A percentile compares a stretch with the other conserved stretches of the same genome.
phyloP scores from a whole-genome alignment of 176 grass and related monocot species.

The Oryza coarctata region DNA sequence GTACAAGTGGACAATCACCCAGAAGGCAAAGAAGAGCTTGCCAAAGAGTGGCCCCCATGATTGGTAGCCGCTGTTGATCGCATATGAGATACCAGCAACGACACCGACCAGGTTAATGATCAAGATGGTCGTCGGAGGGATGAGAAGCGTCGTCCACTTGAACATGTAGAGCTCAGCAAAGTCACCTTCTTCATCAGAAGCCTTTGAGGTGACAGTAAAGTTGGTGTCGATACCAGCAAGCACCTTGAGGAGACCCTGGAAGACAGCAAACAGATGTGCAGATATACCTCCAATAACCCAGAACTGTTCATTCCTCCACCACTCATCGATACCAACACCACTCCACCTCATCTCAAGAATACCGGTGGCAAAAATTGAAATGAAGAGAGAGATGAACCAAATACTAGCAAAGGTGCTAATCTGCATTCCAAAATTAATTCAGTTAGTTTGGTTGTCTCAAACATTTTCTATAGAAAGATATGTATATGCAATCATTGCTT shows the following conservation, averaged over 20 bases:
- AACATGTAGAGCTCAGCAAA: slow-evolving; percentile 92
- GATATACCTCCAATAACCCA: slow-evolving; percentile 97
- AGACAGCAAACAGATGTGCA: slow-evolving; percentile 81
- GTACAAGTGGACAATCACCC: slow-evolving; percentile 95
- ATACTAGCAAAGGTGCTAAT: slow-evolving; percentile 94
- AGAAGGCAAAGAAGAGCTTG: slow-evolving; percentile 95
- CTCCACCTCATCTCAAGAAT: slow-evolving; percentile 98
- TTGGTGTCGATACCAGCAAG: slow-evolving; percentile 92
- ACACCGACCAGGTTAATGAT: slow-evolving; percentile 90
- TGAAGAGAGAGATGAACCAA: slow-evolving; percentile 94
- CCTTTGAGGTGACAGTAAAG: slow-evolving; percentile 92
- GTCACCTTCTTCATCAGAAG: slow-evolving; percentile 79
- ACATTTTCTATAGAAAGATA: neutral
- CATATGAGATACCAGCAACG: slow-evolving; percentile 82
- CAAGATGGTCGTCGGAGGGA: slow-evolving; percentile 77
- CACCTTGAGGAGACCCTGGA: slow-evolving; percentile 92
- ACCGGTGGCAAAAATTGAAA: slow-evolving; percentile 92
- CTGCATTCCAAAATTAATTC: slow-evolving; percentile 51
- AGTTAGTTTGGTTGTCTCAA: slow-evolving; percentile 11
- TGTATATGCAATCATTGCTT: slow-evolving; percentile 10
- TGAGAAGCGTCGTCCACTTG: slow-evolving; percentile 93
- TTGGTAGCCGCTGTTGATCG: slow-evolving; percentile 87
- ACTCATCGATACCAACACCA: slow-evolving; percentile 84
- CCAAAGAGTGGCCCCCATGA: slow-evolving; percentile 94
- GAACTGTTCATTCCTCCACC: slow-evolving; percentile 98